Percentiles rank a stretch among this genome's conserved stretches.
Conservation (phyloP, 768 basidiomycete species). For the Lactifluus pinguis region DNA sequence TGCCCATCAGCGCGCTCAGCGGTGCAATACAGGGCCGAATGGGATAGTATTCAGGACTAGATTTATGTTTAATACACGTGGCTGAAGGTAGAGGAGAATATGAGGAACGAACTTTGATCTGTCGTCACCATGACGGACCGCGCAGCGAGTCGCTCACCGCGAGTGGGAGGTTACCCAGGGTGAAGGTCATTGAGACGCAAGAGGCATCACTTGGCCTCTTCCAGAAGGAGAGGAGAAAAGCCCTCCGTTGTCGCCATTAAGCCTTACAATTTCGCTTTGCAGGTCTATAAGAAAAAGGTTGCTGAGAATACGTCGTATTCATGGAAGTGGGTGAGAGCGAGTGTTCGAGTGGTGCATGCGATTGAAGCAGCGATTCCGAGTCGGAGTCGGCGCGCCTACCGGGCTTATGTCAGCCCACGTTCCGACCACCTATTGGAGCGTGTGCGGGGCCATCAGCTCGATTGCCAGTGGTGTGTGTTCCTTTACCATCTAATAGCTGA, state of each 20-base stretch:
- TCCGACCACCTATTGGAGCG: too few relatives aligned
- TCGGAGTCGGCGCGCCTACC: too few relatives aligned
- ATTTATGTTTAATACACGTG: not conserved
- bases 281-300: constrained; percentile 82
- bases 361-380: too few relatives aligned
- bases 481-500: too few relatives aligned
- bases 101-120: constrained; percentile 48
- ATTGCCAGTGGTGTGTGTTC: too few relatives aligned
- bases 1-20: constrained; percentile 51
- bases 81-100: not conserved
- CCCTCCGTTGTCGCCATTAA: not conserved
- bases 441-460: too few relatives aligned
- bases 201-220: constrained; percentile 92
- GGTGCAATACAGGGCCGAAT: constrained; percentile 38
- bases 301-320: constrained; percentile 45
- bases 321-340: constrained; percentile 21
- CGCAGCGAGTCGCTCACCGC: too few relatives aligned
- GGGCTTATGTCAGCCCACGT: too few relatives aligned
- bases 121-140: constrained; percentile 76
- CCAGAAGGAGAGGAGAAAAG: constrained; percentile 55
- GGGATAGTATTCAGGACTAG: constrained; percentile 65
- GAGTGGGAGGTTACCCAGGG: constrained; percentile 55
- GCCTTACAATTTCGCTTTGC: not conserved
- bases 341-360: too few relatives aligned
- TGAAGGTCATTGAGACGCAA: constrained; percentile 85